Conservation (phyloP, 1,284 basidiomycete genomes). For the Phylloporus sp. region DNA sequence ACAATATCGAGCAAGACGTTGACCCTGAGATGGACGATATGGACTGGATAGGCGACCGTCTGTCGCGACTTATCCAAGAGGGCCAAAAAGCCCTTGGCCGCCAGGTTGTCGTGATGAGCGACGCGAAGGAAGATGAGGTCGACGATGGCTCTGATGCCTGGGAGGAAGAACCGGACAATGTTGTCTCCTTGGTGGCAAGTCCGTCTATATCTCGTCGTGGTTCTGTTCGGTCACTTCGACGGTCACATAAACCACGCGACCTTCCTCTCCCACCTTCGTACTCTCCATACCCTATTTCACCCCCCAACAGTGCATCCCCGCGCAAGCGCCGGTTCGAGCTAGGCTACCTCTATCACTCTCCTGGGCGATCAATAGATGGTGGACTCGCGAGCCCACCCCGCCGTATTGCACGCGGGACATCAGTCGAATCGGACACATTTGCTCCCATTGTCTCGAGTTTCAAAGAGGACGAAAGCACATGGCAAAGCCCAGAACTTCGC, state of each 20-base stretch:
- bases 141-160: slow-evolving; percentile 77
- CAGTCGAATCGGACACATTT: slow-evolving; percentile 42
- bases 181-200: slow-evolving; percentile 16
- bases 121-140: slow-evolving; percentile 72
- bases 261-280: slow-evolving; percentile 40
- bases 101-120: slow-evolving; percentile 77
- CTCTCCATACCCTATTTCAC: slow-evolving; percentile 34
- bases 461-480: slow-evolving; percentile 49
- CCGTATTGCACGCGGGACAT: slow-evolving; percentile 30
- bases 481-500: slow-evolving; percentile 66
- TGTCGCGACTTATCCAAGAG: slow-evolving; percentile 73
- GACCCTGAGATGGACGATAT: slow-evolving; percentile 56
- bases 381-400: slow-evolving; percentile 26
- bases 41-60: slow-evolving; percentile 77
- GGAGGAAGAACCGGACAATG: slow-evolving; percentile 60
- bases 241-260: slow-evolving; percentile 38
- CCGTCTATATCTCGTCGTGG: slow-evolving; percentile 34
- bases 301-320: slow-evolving; percentile 42
- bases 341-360: slow-evolving; percentile 24
- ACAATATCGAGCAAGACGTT: slow-evolving; percentile 28
- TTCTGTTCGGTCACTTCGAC: slow-evolving; percentile 39
- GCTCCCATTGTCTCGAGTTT: slow-evolving; percentile 35
- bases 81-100: slow-evolving; percentile 74
- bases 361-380: slow-evolving; percentile 22
- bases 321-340: slow-evolving; percentile 41